Base-by-base conservation (phyloP, 1,139 yeast genomes). In the Zygoascus sp. region DNA sequence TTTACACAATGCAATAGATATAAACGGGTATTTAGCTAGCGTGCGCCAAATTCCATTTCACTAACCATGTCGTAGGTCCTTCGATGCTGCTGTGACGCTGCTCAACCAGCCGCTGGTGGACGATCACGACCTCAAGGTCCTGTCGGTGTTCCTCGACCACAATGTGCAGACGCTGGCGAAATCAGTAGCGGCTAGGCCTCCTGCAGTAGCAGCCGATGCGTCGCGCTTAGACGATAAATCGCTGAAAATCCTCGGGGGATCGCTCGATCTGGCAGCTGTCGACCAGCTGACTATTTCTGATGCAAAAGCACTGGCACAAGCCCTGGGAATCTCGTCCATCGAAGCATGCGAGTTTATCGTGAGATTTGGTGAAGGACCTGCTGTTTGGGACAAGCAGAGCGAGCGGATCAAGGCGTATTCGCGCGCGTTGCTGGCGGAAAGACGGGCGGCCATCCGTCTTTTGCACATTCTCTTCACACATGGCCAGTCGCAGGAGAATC, bases 261-360 rank as follows among this genome's bases (percentile, higher is more conserved):
- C 13, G 2, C 16, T 35, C 16, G 25, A 35, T n/a, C 11, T 42
- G 20, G 32, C 16, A 2, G 46, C 53, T 9, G 49, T 49, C 20
- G 60, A 62, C 23, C 27, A 30, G 30, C 19, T 17, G 3, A 21
- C 21, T 11, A 6, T 30, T 7, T 5, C 20, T 20, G 43, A 40
- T 40, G 17, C 35, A n/a, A 20, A 10, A 2, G 10, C 32, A 4
- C 37, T 40, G 5, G 43, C 32, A 10, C 37, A 30, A 3, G 10
- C 20, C 10, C 28, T 40, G 28, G 20, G 15, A 11, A 23, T 40
- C 15, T 15, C 17, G 19, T 22, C 20, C 10, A 28, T 30, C 20
- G 35, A 30, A 4, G 21, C 35, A n/a, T 32, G 22, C 28, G 35
- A 40, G 19, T 30, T 40, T 17, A 30, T 40, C 20, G 36, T 30